Base-by-base conservation (phyloP, 1,284 basidiomycete species). In the Boletus semigastroideus region DNA sequence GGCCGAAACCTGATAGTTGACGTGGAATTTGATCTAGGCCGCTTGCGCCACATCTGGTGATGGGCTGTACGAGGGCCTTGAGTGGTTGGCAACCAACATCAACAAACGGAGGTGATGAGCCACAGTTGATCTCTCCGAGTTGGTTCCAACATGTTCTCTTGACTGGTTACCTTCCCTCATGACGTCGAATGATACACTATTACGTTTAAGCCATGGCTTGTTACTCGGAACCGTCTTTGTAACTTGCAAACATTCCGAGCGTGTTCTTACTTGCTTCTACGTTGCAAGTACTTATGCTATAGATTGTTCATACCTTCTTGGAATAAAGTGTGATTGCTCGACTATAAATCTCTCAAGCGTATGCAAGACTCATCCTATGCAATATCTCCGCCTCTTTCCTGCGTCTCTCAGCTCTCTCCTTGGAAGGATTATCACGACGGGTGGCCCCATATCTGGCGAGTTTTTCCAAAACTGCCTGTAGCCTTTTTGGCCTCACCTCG, bases 1-100 rank as follows among this genome's bases (percentile, higher is more conserved):
- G 47, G 42, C 36, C 46, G 47, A 39, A 33, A 31, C 30, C 31
- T 45, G 42, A 53, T 57, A 42, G 53, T 41, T 59, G 49, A 63
- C 64, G 49, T 61, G 65, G 49, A 57, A 59, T 51, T 46, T 43
- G 46, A 38, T 57, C 12, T 57, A 92, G 90, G 94, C 97, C 62
- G 96, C 97, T 44, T 99, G 97, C 72, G 97, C 97, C 54, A 99
- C 97, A 49, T 95, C 92, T 67, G 97, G 97, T 69, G 97, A 99
- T 72, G 96, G 96, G 79, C 83, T 99, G 58, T 99, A 99, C 75
- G 97, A 99, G 78, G 96, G 96, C 76, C 81, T 97, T 62, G 94
- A 97, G 77, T 96, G 93, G 93, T 77, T 94, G 80, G 91, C 87
- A 68, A 82, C 84, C 62, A 94, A 94, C 81, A 88, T 93, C 77